These are phyloP conservation scores for Stagonosporopsis tanaceti DNA, from an alignment of 2,329 filamentous ascomycete species.

Conservation along the genomic window DNA sequence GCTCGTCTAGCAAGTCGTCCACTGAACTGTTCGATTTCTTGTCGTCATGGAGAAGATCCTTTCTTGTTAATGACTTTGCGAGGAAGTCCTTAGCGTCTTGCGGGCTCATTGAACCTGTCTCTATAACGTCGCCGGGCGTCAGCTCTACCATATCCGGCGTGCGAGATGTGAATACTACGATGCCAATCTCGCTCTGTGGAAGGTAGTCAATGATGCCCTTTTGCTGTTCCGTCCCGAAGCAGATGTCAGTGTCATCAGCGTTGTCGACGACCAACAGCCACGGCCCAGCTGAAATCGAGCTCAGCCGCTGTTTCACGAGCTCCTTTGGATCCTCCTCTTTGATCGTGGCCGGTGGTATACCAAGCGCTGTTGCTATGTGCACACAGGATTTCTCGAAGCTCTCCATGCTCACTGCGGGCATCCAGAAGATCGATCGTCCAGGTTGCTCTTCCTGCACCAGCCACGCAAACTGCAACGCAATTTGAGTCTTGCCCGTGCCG, in stretches of 20 bases:
- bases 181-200: slow-evolving; percentile 16
- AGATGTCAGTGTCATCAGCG: slow-evolving; percentile 28
- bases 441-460: slow-evolving; percentile 23
- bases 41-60: not conserved
- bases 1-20: slow-evolving; percentile 38
- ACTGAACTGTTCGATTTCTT: not conserved
- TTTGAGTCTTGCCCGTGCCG: slow-evolving; percentile 44
- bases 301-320: slow-evolving; percentile 32
- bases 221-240: slow-evolving; percentile 22
- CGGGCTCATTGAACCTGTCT: slow-evolving; percentile 15
- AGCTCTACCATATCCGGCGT: slow-evolving; percentile 18
- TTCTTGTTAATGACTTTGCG: not conserved
- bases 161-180: slow-evolving; percentile 21
- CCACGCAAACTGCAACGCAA: slow-evolving; percentile 43
- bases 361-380: slow-evolving; percentile 19
- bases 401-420: slow-evolving; percentile 32
- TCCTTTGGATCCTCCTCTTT: slow-evolving; percentile 26
- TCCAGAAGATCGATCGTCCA: slow-evolving; percentile 32
- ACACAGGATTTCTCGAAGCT: slow-evolving; percentile 30
- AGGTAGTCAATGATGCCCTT: slow-evolving; percentile 23
- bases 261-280: slow-evolving; percentile 39
- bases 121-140: slow-evolving; percentile 21
- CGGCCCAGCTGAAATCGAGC: slow-evolving; percentile 19
- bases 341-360: slow-evolving; percentile 16
- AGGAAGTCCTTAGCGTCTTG: slow-evolving; percentile 18